phyloP scores from a whole-genome alignment of 2,329 filamentous ascomycete species.

The Microcera coccophila region DNA sequence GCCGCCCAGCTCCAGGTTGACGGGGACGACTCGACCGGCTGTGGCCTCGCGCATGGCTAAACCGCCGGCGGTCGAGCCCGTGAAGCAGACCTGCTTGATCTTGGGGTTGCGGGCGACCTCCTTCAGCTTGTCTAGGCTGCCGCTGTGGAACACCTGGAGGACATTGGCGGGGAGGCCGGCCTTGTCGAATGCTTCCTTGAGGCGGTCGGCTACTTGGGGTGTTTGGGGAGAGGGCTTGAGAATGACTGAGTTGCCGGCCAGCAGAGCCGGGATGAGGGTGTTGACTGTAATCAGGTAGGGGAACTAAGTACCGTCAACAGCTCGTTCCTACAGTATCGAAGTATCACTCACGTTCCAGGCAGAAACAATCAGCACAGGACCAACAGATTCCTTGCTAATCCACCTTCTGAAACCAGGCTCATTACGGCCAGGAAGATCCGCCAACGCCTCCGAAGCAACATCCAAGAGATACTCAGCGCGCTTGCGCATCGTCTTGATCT shows the following conservation, averaged over 20 bases:
- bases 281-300: constrained; percentile 93
- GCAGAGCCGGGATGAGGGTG: constrained; percentile 83
- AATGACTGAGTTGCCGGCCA: constrained; percentile 87
- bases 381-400: constrained; percentile 82
- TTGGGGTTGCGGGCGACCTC: constrained; percentile 71
- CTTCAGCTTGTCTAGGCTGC: constrained; percentile 72
- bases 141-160: constrained; percentile 88
- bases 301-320: constrained; percentile 58
- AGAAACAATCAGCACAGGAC: constrained; percentile 84
- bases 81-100: constrained; percentile 84
- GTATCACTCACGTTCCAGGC: constrained; percentile 81
- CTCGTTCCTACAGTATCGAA: background rate
- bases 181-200: constrained; percentile 69
- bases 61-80: constrained; percentile 84
- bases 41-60: constrained; percentile 82
- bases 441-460: constrained; percentile 72
- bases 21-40: constrained; percentile 75
- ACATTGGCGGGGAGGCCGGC: constrained; percentile 81
- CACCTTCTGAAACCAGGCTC: constrained; percentile 89
- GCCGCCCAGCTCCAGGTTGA: constrained; percentile 87
- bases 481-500: constrained; percentile 80
- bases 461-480: constrained; percentile 82
- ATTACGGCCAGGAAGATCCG: constrained; percentile 74
- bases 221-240: constrained; percentile 95
- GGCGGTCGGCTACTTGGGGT: constrained; percentile 83